Base-by-base conservation (phyloP, 202 grass and related monocot genomes). In the Zoysia matrella region DNA sequence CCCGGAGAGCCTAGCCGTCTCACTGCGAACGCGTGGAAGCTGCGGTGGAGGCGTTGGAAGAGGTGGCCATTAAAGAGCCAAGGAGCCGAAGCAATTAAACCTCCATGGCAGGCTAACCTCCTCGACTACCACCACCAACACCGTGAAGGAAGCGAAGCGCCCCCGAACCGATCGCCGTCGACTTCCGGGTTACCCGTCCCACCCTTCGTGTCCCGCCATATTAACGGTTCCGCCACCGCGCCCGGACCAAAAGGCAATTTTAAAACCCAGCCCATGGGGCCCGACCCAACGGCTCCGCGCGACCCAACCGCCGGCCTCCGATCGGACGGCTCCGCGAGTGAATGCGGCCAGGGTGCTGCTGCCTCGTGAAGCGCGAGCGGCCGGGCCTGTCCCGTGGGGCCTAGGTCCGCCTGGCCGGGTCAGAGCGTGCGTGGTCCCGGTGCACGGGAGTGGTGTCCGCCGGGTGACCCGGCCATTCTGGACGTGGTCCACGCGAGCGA, bases 11-110 rank as follows among this genome's bases (percentile, higher is more conserved):
- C 84, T 83, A 80, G n/a, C 54, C 1, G 22, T 30, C 63, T 73
- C 67, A 83, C 3, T 74, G 79, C 79, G 49, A 61, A 13, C 53
- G 74, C 69, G 14, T 50, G 69, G 79, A 8, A 77, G 70, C 43
- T 40, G 67, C 14, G 52, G 42, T 73, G 50, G 55, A 62, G 53
- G 71, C 56, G 77, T 66, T 56, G 72, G 82, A 46, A 56, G 82
- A 58, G 70, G 74, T 67, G 84, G 84, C 75, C 88, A 86, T 90
- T 90, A 80, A 90, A 86, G 83, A 89, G 42, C 52, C 78, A 73
- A 74, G 74, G 45, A 56, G 11, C 45, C 77, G 84, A 81, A 62
- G 75, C 88, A 87, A 76, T 87, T 83, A 90, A 83, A 86, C 80
- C 75, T 66, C 84, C 74, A 80, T 86, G 40, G 88, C 72, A 30